phyloP scores from a whole-genome alignment of 495 filamentous ascomycete genomes.

The Hypomontagnella monticulosa region DNA sequence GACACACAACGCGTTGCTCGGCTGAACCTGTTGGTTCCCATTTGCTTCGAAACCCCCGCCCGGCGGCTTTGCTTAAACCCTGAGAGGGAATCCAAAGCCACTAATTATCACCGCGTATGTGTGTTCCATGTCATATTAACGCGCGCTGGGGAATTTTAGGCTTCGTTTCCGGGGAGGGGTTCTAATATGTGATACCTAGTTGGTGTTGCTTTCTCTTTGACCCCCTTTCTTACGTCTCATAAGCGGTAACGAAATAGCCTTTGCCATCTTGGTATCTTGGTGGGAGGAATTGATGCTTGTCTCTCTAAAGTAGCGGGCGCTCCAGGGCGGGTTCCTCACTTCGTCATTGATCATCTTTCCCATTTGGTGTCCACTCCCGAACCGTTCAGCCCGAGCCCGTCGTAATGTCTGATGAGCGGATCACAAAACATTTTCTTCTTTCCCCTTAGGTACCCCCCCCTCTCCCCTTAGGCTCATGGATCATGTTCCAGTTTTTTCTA shows the following conservation, averaged over 20 bases:
- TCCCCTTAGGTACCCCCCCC: conserved; percentile 23
- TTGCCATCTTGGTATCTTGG: conserved; percentile 8
- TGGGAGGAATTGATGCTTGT: conserved; percentile 34
- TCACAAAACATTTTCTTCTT: conserved; percentile 28
- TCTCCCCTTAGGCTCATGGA: conserved; percentile 24
- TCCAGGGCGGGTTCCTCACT: conserved; percentile 22
- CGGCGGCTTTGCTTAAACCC: conserved; percentile 26
- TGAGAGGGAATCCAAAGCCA: conserved; percentile 31
- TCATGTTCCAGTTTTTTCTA: conserved; percentile 33
- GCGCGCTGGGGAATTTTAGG: neutral
- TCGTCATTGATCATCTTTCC: conserved; percentile 41
- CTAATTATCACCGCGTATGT: conserved; percentile 18
- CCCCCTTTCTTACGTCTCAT: conserved; percentile 30
- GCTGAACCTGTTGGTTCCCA: conserved; percentile 8
- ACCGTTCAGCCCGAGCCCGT: conserved; percentile 37
- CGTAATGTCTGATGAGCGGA: conserved; percentile 42
- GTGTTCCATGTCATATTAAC: conserved; percentile 2
- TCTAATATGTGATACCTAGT: conserved; percentile 26
- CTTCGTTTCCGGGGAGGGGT: conserved; percentile 22
- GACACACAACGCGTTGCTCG: conserved; percentile 22
- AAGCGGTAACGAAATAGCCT: conserved; percentile 32
- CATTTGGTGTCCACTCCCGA: conserved; percentile 39
- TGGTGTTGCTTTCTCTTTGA: conserved; percentile 25
- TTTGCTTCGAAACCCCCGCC: conserved; percentile 24
- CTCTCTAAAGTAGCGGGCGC: conserved; percentile 29